Evolutionary conservation across 139 green algal species (phyloP), one percentile per base, ranked within the genome.

Genomic region (Chlorella sp.): DNA sequence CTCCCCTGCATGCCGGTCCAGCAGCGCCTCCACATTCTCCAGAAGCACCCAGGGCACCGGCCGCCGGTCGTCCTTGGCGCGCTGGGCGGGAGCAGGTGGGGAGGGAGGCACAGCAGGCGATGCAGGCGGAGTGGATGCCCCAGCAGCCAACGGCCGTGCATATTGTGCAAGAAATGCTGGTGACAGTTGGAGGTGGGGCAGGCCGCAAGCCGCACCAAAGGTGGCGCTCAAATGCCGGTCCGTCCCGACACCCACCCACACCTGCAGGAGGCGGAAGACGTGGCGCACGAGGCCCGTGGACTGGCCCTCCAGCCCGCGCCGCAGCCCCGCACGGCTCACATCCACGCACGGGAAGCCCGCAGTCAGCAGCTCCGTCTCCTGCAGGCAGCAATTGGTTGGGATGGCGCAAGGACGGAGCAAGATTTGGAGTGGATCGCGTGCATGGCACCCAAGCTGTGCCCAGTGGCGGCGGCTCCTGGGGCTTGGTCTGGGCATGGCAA

Each of bases 271-370:
- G 19, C 95, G 81, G 86, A 98, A 97, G 41, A 98, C 92, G 80
- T 98, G 95, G 11, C 87, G 86, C 58, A 97, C 93, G 32, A 96
- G 87, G 24, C 94, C 88, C 19, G 94, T 94, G 83, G 84, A 89
- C 91, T 96, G 68, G 56, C 94, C 94, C 3, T 93, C 72, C 51
- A 96, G 80, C 24, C 95, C 95, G 7, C 74, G 46, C 0, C 93
- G 75, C 30, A 96, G 82, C 0, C 95, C 95, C 26, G 94, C 92
- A 19, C 94, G 84, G 79, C 87, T 93, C 30, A 97, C 92, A 69
- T 98, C 95, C 43, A 97, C 92, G 87, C 95, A 98, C n/a, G 95
- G 95, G 85, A 98, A 98, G 17, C 95, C 95, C 16, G 95, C 95
- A 7, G 87, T 90, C 24, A 98, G 40, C 34, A 98, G 78, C 81